phyloP scores from a whole-genome alignment of 2,329 filamentous ascomycete species.

The Aspergillus sp. region DNA sequence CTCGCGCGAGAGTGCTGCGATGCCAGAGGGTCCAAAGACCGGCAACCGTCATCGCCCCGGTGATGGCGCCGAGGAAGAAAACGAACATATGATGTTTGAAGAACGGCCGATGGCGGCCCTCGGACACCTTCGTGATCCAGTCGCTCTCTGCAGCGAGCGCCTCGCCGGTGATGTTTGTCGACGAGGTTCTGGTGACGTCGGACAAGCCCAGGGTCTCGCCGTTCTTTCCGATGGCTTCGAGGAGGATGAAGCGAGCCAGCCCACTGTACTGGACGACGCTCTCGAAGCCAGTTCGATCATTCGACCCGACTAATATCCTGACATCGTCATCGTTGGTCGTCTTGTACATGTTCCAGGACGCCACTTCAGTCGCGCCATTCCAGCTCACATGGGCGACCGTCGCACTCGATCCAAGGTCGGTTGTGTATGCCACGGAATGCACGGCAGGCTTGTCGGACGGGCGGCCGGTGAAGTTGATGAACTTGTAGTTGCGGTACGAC shows the following conservation, averaged over 20 bases:
- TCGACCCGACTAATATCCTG: background rate
- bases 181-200: background rate
- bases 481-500: constrained; percentile 8
- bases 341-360: background rate
- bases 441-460: background rate
- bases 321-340: background rate
- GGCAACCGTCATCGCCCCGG: background rate
- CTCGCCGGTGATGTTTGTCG: background rate
- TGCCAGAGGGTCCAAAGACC: background rate
- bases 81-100: background rate
- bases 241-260: background rate
- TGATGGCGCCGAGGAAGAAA: background rate
- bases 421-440: background rate
- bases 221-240: background rate
- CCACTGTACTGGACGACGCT: background rate
- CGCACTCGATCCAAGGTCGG: background rate
- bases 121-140: background rate
- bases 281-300: background rate
- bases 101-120: background rate
- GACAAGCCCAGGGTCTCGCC: background rate
- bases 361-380: background rate
- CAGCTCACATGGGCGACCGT: background rate
- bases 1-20: background rate
- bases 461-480: background rate
- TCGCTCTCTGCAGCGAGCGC: background rate